Evolutionary conservation across 2,329 filamentous ascomycete species (phyloP).

Genomic region (Aspergillus glaucus): DNA sequence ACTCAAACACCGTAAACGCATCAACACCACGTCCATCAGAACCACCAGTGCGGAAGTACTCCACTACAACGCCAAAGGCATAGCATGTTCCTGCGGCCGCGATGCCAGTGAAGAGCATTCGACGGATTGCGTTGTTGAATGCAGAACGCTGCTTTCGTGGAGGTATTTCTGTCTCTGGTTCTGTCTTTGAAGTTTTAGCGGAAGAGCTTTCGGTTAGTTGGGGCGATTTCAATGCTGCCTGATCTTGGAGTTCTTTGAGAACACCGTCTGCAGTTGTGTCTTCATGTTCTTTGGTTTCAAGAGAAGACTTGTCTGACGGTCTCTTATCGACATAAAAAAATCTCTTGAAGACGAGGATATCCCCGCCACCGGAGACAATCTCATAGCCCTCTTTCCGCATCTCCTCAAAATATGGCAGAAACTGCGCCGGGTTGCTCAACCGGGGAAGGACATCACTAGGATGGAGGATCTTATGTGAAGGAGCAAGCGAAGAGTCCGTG

Average conservation of each 20-base stretch:
- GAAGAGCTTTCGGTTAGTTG: background rate
- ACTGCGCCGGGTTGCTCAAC: slow-evolving; percentile 36
- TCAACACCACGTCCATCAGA: slow-evolving; percentile 32
- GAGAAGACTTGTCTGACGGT: background rate
- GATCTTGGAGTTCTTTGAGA: background rate
- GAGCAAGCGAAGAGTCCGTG: slow-evolving; percentile 26
- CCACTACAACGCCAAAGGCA: slow-evolving; percentile 33
- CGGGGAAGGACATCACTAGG: slow-evolving; percentile 31
- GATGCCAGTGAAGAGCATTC: slow-evolving; percentile 30
- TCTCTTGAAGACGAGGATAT: slow-evolving; percentile 37
- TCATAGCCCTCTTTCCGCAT: slow-evolving; percentile 38
- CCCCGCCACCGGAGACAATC: slow-evolving; percentile 35
- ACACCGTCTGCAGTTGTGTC: background rate
- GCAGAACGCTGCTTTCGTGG: slow-evolving; percentile 8
- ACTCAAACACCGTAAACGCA: slow-evolving; percentile 35
- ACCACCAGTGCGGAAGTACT: slow-evolving; percentile 39
- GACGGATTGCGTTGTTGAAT: slow-evolving; percentile 18
- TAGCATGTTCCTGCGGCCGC: slow-evolving; percentile 35
- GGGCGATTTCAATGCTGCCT: background rate
- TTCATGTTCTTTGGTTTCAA: background rate
- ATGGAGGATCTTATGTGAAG: slow-evolving; percentile 15
- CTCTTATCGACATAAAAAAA: background rate
- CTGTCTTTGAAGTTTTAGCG: background rate
- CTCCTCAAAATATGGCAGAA: slow-evolving; percentile 33
- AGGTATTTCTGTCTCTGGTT: background rate